Evolutionary conservation across 2,329 filamentous ascomycete species (phyloP).

Genomic region (Hirsutella rhossiliensis): DNA sequence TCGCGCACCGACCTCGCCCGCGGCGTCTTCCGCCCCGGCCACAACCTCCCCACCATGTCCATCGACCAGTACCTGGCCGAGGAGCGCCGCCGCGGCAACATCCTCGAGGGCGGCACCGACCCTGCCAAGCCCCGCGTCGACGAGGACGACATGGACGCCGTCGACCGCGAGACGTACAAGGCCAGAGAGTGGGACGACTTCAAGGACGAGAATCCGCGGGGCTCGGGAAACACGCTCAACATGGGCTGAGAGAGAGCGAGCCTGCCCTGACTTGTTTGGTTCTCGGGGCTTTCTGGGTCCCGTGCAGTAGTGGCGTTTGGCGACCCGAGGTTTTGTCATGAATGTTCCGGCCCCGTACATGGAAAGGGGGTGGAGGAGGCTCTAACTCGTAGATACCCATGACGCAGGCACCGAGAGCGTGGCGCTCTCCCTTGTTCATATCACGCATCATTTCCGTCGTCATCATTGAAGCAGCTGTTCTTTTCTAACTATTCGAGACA

Average conservation of each 20-base stretch:
- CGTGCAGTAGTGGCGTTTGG: not conserved
- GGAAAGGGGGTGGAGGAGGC: not conserved
- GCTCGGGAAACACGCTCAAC: constrained; percentile 73
- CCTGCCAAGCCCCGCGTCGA: constrained; percentile 60
- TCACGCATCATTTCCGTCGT: no score
- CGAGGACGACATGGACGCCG: constrained; percentile 82
- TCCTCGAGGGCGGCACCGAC: constrained; percentile 83
- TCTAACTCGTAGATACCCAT: not conserved
- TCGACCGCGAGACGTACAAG: constrained; percentile 85
- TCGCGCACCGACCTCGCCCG: constrained; percentile 62
- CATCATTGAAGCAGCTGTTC: no score
- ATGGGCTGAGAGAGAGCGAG: constrained; percentile 35
- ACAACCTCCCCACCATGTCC: constrained; percentile 92
- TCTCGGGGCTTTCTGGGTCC: no score
- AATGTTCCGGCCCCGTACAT: not conserved
- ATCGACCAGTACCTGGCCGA: constrained; percentile 97
- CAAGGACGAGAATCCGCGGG: constrained; percentile 76
- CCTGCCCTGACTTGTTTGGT: not conserved
- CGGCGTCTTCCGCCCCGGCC: constrained; percentile 79
- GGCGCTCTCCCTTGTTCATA: not conserved
- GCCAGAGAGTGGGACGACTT: constrained; percentile 93
- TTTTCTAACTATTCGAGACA: no score
- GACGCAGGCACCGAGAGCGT: not conserved
- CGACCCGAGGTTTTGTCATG: not conserved
- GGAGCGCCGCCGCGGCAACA: constrained; percentile 70